These are phyloP conservation scores for Pichia deserticola DNA, from an alignment of 805 yeast species.

Conservation along the genomic window DNA sequence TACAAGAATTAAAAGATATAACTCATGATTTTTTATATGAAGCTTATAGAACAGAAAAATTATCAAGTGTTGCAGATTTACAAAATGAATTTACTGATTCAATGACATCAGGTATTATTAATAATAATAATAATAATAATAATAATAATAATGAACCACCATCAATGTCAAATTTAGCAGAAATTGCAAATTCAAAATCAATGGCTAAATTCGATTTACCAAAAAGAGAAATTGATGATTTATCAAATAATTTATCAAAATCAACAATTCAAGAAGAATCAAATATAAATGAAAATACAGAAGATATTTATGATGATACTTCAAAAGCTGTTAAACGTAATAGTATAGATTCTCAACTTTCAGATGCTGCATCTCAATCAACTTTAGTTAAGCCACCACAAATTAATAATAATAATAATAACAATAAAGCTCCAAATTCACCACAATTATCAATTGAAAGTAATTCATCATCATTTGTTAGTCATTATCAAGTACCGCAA, in stretches of 20 bases:
- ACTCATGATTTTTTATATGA: slow-evolving; percentile 61
- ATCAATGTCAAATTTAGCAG: slow-evolving; percentile 58
- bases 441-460: slow-evolving; percentile 14
- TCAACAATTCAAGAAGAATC: slow-evolving; percentile 6
- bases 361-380: slow-evolving; percentile 9
- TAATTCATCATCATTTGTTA: background rate
- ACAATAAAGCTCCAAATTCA: slow-evolving; percentile 9
- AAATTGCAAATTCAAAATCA: slow-evolving; percentile 32
- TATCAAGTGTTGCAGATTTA: slow-evolving; percentile 46
- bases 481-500: slow-evolving; percentile 17
- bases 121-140: background rate
- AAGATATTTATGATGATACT: slow-evolving; percentile 6
- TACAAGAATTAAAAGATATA: slow-evolving; percentile 58
- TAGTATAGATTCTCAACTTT: slow-evolving; percentile 6
- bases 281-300: background rate
- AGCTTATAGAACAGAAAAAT: slow-evolving; percentile 56
- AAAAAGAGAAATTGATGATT: slow-evolving; percentile 8
- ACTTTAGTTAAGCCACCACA: slow-evolving; percentile 5
- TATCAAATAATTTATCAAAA: slow-evolving; percentile 6
- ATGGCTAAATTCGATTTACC: slow-evolving; percentile 21
- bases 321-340: slow-evolving; percentile 5
- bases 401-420: background rate
- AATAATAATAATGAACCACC: slow-evolving; percentile 31
- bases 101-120: slow-evolving; percentile 14
- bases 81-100: slow-evolving; percentile 22